Conservation (phyloP, 306 rosid species). For the Prunus dulcis region DNA sequence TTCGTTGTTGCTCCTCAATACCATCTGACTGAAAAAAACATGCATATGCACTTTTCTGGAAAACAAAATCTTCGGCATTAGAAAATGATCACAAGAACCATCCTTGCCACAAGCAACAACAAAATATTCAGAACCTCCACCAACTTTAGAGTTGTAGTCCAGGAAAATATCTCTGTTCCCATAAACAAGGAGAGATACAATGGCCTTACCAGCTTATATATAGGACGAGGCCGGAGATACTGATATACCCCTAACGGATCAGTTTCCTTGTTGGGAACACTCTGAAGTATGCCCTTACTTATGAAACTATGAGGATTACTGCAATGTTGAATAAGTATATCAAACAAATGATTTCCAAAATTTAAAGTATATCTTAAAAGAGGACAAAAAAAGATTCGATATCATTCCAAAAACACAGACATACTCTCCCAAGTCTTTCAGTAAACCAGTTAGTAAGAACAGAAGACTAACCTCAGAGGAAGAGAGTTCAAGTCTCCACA, state of each 20-base stretch:
- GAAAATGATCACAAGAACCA: not conserved
- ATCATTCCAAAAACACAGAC: no score
- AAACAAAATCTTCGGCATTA: not conserved
- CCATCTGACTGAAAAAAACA: not conserved
- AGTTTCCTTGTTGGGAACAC: not conserved
- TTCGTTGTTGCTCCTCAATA: not conserved
- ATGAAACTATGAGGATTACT: slow-evolving; percentile 27
- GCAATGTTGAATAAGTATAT: not conserved
- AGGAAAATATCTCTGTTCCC: not conserved
- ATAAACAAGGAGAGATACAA: not conserved
- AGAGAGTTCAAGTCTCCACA: slow-evolving; percentile 33
- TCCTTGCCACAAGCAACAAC: not conserved
- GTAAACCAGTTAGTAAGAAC: not conserved
- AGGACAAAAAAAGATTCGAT: not conserved
- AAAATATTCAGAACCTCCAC: not conserved
- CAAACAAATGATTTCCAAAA: not conserved
- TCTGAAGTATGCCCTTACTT: not conserved
- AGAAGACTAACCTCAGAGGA: slow-evolving; percentile 24
- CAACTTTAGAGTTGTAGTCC: not conserved
- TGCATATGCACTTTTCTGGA: slow-evolving; percentile 31
- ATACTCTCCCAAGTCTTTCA: not conserved
- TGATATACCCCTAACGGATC: slow-evolving; percentile 25
- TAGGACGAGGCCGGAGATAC: slow-evolving; percentile 17
- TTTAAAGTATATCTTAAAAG: not conserved
- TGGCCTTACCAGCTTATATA: slow-evolving; percentile 24